Evolutionary conservation across 345 rosid genomes (phyloP).

Genomic region (Cardiospermum halicacabum): DNA sequence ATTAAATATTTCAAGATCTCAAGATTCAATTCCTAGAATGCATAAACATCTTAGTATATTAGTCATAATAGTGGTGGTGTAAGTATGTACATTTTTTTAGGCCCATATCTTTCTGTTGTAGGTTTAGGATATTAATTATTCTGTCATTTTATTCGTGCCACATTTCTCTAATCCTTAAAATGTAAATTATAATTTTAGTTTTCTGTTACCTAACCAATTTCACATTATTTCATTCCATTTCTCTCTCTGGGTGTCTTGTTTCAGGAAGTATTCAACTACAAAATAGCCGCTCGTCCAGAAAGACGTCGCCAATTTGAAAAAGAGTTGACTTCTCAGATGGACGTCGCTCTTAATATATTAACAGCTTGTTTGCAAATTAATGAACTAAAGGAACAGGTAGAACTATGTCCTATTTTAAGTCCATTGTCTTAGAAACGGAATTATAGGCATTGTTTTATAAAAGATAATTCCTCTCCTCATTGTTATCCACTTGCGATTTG

Average conservation of each 20-base stretch:
- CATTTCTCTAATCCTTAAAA: neutral
- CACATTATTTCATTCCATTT: neutral
- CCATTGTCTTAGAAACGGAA: neutral
- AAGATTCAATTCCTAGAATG: neutral
- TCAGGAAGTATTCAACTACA: slow-evolving; percentile 92
- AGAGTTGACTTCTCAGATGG: slow-evolving; percentile 86
- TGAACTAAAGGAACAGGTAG: slow-evolving; percentile 92
- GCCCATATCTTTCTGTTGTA: neutral
- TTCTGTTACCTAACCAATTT: neutral
- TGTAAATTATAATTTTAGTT: neutral
- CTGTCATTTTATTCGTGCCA: neutral
- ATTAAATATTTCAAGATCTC: neutral
- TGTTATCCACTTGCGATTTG: neutral
- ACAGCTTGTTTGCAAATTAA: slow-evolving; percentile 70
- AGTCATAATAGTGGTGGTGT: neutral
- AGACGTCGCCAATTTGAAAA: slow-evolving; percentile 89
- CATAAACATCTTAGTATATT: neutral
- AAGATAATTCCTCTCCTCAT: neutral
- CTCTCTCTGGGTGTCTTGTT: slow-evolving; percentile 15
- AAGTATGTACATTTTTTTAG: neutral
- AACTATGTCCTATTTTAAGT: slow-evolving; percentile 20
- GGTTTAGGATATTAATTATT: slow-evolving; percentile 1
- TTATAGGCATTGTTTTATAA: slow-evolving; percentile 1
- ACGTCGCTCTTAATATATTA: slow-evolving; percentile 70
- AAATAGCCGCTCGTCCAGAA: slow-evolving; percentile 98